These are phyloP conservation scores for Paracorniculantispora psalliotae DNA, from an alignment of 2,329 filamentous ascomycete species.

Conservation along the genomic window DNA sequence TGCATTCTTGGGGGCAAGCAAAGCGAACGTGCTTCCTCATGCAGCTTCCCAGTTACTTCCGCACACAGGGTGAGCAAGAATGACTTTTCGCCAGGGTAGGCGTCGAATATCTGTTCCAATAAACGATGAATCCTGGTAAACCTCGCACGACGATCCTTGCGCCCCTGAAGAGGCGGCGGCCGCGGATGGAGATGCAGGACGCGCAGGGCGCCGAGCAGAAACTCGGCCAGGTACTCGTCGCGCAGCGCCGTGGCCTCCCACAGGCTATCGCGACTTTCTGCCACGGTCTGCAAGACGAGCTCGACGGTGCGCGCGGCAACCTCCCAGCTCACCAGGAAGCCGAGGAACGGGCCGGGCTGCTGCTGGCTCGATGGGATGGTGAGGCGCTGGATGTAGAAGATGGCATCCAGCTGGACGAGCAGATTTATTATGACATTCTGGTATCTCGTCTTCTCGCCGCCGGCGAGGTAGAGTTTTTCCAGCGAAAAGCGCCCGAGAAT, in stretches of 20 bases:
- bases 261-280: slow-evolving; percentile 32
- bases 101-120: slow-evolving; percentile 34
- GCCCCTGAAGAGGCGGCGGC: slow-evolving; percentile 25
- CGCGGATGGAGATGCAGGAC: slow-evolving; percentile 35
- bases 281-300: slow-evolving; percentile 32
- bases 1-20: slow-evolving; percentile 28
- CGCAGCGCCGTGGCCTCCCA: slow-evolving; percentile 27
- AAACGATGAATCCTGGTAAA: slow-evolving; percentile 33
- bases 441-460: slow-evolving; percentile 27
- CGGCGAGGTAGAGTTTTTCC: slow-evolving; percentile 35
- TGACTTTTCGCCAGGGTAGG: slow-evolving; percentile 33
- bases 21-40: slow-evolving; percentile 30
- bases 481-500: slow-evolving; percentile 38
- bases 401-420: slow-evolving; percentile 33
- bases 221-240: slow-evolving; percentile 34
- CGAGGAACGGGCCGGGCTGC: slow-evolving; percentile 32
- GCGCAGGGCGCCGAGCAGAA: slow-evolving; percentile 33
- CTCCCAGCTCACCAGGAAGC: slow-evolving; percentile 37
- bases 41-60: slow-evolving; percentile 31
- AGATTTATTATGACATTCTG: slow-evolving; percentile 31
- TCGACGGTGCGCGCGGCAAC: slow-evolving; percentile 33
- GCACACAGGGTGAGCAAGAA: slow-evolving; percentile 34
- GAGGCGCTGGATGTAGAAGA: slow-evolving; percentile 36
- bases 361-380: slow-evolving; percentile 32
- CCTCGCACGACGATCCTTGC: slow-evolving; percentile 32